phyloP scores from a whole-genome alignment of 768 basidiomycete species.

The Cyathus striatus region DNA sequence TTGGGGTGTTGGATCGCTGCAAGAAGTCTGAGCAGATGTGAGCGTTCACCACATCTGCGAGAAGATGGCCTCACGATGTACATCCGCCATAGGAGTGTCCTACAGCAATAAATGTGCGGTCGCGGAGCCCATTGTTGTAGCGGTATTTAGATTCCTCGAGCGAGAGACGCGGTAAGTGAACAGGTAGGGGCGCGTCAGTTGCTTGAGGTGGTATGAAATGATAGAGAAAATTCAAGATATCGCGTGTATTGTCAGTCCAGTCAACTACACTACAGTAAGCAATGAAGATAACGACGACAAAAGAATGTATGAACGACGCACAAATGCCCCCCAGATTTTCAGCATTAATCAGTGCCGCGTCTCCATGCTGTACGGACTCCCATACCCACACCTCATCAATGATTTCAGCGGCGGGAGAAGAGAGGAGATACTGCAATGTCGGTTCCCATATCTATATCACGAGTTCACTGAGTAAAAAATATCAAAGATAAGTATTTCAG shows the following conservation, averaged over 20 bases:
- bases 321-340: constrained; percentile 46
- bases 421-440: constrained; percentile 47
- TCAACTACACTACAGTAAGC: constrained; percentile 42
- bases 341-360: constrained; percentile 70
- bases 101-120: constrained; percentile 57
- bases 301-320: not conserved
- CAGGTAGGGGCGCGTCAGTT: constrained; percentile 35
- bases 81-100: constrained; percentile 88
- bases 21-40: constrained; percentile 37
- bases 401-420: constrained; percentile 24
- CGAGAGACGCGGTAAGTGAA: constrained; percentile 47
- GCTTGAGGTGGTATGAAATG: constrained; percentile 53
- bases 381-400: constrained; percentile 76
- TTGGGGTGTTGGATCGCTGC: constrained; percentile 59
- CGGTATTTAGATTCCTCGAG: constrained; percentile 35
- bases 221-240: constrained; percentile 71
- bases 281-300: not conserved
- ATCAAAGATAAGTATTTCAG: not conserved
- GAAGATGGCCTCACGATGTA: constrained; percentile 41
- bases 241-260: constrained; percentile 75
- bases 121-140: constrained; percentile 37
- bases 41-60: too few relatives aligned
- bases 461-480: not conserved
- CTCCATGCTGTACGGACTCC: constrained; percentile 84
- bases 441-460: constrained; percentile 73